Evolutionary conservation across 1,284 basidiomycete species (phyloP).

Genomic region (Malassezia equina): DNA sequence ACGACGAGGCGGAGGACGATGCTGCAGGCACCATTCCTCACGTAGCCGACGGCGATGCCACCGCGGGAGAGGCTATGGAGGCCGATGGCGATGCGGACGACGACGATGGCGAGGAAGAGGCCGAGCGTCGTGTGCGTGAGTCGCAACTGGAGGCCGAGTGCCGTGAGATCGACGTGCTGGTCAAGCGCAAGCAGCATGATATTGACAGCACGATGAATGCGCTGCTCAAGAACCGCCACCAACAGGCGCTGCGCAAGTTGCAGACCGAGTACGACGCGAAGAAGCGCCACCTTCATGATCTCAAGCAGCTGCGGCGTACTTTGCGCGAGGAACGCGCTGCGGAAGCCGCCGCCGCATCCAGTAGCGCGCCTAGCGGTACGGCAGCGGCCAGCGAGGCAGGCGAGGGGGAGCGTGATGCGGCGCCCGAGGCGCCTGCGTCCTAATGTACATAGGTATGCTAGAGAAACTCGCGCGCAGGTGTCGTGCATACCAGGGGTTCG

Average conservation of each 20-base stretch:
- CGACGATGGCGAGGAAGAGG: slow-evolving; percentile 41
- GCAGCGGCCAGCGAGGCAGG: background rate
- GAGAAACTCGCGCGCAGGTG: slow-evolving; percentile 1
- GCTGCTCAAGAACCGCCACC: slow-evolving; percentile 44
- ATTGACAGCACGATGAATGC: slow-evolving; percentile 40
- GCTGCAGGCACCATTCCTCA: background rate
- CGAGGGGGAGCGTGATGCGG: background rate
- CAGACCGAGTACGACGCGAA: slow-evolving; percentile 41
- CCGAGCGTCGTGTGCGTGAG: slow-evolving; percentile 35
- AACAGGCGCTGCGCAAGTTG: slow-evolving; percentile 38
- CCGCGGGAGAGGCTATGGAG: slow-evolving; percentile 62
- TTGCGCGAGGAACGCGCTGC: slow-evolving; percentile 34
- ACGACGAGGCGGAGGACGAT: slow-evolving; percentile 26
- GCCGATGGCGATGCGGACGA: slow-evolving; percentile 23
- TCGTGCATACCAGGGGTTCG: slow-evolving; percentile 5
- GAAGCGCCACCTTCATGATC: slow-evolving; percentile 34
- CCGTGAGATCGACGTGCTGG: slow-evolving; percentile 41
- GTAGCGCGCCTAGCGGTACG: background rate
- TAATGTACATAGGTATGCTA: slow-evolving; percentile 11
- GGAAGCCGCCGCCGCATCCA: slow-evolving; percentile 15
- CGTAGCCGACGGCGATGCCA: slow-evolving; percentile 58
- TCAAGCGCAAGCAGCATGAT: slow-evolving; percentile 41
- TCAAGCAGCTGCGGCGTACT: slow-evolving; percentile 35
- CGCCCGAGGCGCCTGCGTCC: background rate
- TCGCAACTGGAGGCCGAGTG: slow-evolving; percentile 45